These are phyloP conservation scores for Groenewaldozyma tartarivorans DNA, from an alignment of 805 yeast genomes.

Conservation along the genomic window DNA sequence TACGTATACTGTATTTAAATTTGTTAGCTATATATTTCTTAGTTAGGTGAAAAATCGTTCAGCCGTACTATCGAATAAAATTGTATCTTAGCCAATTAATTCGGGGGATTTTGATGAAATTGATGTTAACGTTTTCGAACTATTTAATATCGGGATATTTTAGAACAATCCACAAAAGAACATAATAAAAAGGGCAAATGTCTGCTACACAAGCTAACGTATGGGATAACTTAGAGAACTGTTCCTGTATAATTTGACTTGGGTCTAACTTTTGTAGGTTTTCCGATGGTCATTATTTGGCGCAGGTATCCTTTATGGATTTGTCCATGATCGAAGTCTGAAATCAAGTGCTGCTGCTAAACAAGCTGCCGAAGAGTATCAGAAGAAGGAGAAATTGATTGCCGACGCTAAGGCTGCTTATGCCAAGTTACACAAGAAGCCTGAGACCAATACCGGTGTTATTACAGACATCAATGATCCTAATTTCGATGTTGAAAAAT, in stretches of 20 bases:
- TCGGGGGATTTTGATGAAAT: not conserved
- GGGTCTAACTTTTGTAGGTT: slow-evolving; percentile 45
- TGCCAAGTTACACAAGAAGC: slow-evolving; percentile 47
- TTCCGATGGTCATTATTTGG: slow-evolving; percentile 89
- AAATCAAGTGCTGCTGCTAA: slow-evolving; percentile 50
- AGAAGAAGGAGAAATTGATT: slow-evolving; percentile 63
- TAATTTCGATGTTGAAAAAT: slow-evolving; percentile 66
- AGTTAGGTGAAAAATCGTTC: no score
- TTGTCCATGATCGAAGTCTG: slow-evolving; percentile 66
- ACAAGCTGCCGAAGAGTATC: slow-evolving; percentile 49
- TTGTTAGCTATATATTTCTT: no score
- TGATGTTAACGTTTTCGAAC: no score
- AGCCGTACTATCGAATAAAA: no score
- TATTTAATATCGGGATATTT: no score
- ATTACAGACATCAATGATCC: slow-evolving; percentile 73
- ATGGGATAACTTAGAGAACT: not conserved
- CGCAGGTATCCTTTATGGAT: slow-evolving; percentile 83
- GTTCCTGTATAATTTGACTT: no score
- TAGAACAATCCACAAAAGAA: no score
- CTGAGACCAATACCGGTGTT: slow-evolving; percentile 25
- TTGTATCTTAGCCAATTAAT: slow-evolving; percentile 1
- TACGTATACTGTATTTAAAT: no score
- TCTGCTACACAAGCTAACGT: no score
- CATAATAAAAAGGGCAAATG: no score
- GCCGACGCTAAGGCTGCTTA: slow-evolving; percentile 84